phyloP scores from a whole-genome alignment of 2,329 filamentous ascomycete genomes.

The Alternaria sp. region DNA sequence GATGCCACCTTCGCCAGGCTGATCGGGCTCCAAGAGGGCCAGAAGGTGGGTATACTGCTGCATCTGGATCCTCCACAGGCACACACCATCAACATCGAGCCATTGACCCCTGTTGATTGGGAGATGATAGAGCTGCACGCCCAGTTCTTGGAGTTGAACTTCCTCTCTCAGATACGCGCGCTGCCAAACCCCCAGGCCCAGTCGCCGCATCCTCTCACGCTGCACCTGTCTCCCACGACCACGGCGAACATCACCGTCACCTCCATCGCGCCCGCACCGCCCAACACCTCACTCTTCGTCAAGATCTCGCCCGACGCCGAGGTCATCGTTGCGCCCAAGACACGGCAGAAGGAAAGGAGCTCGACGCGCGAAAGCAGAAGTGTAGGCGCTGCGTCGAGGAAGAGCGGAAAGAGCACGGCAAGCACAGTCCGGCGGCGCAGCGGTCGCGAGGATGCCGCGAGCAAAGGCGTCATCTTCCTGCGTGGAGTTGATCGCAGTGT shows the following conservation, averaged over 20 bases:
- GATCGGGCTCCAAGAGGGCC: conserved; percentile 78
- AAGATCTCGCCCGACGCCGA: conserved; percentile 95
- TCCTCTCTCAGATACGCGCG: conserved; percentile 89
- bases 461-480: conserved; percentile 73
- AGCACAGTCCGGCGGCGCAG: conserved; percentile 71
- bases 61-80: conserved; percentile 90
- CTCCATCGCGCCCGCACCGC: conserved; percentile 76
- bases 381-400: conserved; percentile 78
- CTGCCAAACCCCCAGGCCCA: conserved; percentile 79
- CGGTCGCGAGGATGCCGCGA: conserved; percentile 68
- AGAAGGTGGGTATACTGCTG: conserved; percentile 73
- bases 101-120: conserved; percentile 94
- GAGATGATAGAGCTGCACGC: conserved; percentile 98
- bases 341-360: conserved; percentile 72
- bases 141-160: conserved; percentile 91
- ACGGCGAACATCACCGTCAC: conserved; percentile 90
- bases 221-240: conserved; percentile 93
- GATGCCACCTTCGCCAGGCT: conserved; percentile 83
- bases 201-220: conserved; percentile 77
- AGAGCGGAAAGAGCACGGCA: conserved; percentile 75
- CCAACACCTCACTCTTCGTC: conserved; percentile 76
- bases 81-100: conserved; percentile 96
- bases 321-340: conserved; percentile 96
- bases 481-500: conserved; percentile 76
- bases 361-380: conserved; percentile 77